phyloP scores from a whole-genome alignment of 164 flowering plant genomes.

The Tetrastigma voinierianum region DNA sequence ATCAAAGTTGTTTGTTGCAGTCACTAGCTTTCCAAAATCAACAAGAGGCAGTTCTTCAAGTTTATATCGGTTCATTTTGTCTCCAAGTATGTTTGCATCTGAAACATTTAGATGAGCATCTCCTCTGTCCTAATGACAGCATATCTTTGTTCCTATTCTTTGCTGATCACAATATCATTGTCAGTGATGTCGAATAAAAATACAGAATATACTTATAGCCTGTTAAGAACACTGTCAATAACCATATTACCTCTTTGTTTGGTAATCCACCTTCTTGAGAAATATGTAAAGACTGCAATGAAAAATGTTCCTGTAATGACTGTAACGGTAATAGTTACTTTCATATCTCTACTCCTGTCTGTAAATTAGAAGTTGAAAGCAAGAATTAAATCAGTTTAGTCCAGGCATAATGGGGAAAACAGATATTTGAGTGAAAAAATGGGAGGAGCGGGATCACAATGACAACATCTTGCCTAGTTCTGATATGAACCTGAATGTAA shows the following conservation, averaged over 20 bases:
- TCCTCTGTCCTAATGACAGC: conserved; percentile 3
- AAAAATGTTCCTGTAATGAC: conserved; percentile 1
- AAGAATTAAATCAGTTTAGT: not conserved
- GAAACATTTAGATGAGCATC: no score
- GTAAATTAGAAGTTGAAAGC: not conserved
- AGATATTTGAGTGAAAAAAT: no score
- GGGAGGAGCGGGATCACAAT: no score
- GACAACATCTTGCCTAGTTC: no score
- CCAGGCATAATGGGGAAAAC: no score
- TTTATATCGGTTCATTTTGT: no score
- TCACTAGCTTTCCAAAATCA: no score
- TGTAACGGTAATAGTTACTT: not conserved
- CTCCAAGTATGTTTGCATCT: no score
- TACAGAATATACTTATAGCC: not conserved
- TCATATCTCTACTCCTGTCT: not conserved
- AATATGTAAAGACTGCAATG: conserved; percentile 5
- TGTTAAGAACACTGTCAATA: not conserved
- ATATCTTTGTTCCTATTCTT: not conserved
- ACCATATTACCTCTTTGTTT: conserved; percentile 14
- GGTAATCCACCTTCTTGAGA: conserved; percentile 8
- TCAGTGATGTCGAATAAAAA: not conserved
- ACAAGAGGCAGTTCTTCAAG: no score
- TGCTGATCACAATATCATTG: conserved; percentile 1
- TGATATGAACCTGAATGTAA: conserved; percentile 26
- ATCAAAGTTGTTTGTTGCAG: no score